phyloP scores from a whole-genome alignment of 495 filamentous ascomycete species.

The Hyaloscypha bicolor region DNA sequence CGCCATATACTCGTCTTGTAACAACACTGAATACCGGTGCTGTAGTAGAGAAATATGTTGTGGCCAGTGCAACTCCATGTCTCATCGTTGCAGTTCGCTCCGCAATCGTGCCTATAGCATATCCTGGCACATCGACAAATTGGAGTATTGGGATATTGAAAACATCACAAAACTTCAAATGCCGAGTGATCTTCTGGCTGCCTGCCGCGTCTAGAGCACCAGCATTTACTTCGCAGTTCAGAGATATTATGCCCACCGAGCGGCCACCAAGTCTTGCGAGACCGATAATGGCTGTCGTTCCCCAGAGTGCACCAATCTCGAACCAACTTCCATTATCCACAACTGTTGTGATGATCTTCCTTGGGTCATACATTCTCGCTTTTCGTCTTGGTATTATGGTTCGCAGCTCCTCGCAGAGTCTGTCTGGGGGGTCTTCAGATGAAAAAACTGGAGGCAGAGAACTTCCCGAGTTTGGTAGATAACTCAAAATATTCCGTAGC shows the following conservation, averaged over 20 bases:
- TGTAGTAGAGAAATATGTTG: conserved; percentile 61
- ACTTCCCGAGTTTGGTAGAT: conserved; percentile 57
- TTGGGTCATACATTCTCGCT: conserved; percentile 61
- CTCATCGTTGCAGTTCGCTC: conserved; percentile 65
- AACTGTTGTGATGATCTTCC: conserved; percentile 57
- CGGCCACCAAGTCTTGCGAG: conserved; percentile 57
- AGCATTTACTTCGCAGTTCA: conserved; percentile 62
- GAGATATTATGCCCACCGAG: conserved; percentile 57
- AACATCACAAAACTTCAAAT: conserved; percentile 64
- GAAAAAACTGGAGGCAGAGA: conserved; percentile 52
- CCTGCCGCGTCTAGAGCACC: conserved; percentile 62
- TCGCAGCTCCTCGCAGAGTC: conserved; percentile 50
- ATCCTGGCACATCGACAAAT: conserved; percentile 64
- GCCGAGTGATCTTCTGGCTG: conserved; percentile 58
- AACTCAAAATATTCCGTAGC: conserved; percentile 55
- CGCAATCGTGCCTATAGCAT: conserved; percentile 63
- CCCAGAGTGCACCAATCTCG: conserved; percentile 64
- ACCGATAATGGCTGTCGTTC: conserved; percentile 60
- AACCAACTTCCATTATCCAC: conserved; percentile 60
- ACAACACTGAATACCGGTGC: conserved; percentile 63
- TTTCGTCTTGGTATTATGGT: conserved; percentile 59
- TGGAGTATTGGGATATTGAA: conserved; percentile 65
- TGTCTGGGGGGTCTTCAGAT: conserved; percentile 48
- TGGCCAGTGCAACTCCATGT: conserved; percentile 60
- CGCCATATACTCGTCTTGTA: conserved; percentile 58